Evolutionary conservation across 768 basidiomycete genomes (phyloP), one percentile per base, ranked within the genome.

Genomic region (Tremella yokohamensis): DNA sequence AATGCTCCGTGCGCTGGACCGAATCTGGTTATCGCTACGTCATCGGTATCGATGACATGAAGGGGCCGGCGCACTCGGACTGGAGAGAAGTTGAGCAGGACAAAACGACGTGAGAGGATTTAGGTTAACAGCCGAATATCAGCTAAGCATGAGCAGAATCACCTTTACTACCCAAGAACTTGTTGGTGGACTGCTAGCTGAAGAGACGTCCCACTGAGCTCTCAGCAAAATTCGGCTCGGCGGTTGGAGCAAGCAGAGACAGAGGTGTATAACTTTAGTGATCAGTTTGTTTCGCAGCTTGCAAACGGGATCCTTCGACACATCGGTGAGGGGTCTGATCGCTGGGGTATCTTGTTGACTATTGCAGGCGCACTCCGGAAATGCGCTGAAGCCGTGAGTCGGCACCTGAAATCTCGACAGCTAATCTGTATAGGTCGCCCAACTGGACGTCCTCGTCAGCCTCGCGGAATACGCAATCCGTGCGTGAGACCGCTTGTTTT

Each of bases 241-340:
- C 47, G 90, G 47, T 88, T 96, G 85, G 87, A 86, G 65, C 90
- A 94, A 70, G 86, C 90, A 0, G 78, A 94, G n/a, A 86, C 92
- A 57, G 94, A 98, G 74, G 84, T 89, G 0, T 77, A 96, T 52
- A 82, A 90, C 40, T 79, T 97, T 50, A 93, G 92, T 68, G 85
- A 90, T 61, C 86, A 84, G 61, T 86, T 92, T 50, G 85, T 97
- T 45, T 83, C 87, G 61, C 86, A 87, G 42, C 79, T 98, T 22
- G 83, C 89, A 1, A 79, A 80, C 0, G 83, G 86, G 47, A 83
- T 97, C 49, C 66, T 93, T 0, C 79, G 78, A 0, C 80, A 89
- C 57, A 82, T 92, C 40, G 87, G 89, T 22, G 86, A 84, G 40
- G 51, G 12, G 8, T 1, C 13, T 13, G 13, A 39, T 16, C 13